Conservation (phyloP, 805 yeast genomes). For the Cyberlindnera japonica region DNA sequence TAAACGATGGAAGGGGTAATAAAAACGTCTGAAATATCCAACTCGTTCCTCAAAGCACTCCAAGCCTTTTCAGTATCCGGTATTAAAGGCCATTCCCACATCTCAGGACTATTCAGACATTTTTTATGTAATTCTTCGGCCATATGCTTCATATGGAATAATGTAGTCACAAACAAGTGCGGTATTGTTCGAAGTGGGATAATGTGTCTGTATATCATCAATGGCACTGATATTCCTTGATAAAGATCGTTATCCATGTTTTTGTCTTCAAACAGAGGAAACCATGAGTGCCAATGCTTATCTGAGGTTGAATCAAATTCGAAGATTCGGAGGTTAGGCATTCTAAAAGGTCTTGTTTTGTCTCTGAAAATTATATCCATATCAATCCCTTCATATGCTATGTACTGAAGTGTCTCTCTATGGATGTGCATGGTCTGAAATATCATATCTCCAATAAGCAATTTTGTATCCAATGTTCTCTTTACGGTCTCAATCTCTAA, state of each 20-base stretch:
- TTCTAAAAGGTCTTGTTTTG: background rate
- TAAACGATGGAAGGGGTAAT: too few relatives aligned
- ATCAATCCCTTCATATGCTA: constrained; percentile 1
- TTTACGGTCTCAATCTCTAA: background rate
- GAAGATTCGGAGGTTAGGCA: constrained; percentile 1
- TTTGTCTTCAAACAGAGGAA: background rate
- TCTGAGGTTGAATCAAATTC: constrained; percentile 1
- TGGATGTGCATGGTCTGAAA: background rate
- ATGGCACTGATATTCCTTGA: background rate
- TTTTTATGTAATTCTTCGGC: background rate
- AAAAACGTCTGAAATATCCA: too few relatives aligned
- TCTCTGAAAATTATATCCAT: background rate
- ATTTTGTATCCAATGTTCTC: background rate
- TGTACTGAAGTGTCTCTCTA: background rate
- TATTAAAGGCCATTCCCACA: background rate
- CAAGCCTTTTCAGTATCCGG: background rate
- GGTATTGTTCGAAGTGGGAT: too few relatives aligned
- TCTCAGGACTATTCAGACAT: background rate
- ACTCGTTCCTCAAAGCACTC: too few relatives aligned
- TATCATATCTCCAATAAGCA: constrained; percentile 1
- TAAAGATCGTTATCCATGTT: background rate
- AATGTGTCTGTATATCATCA: background rate
- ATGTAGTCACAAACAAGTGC: too few relatives aligned
- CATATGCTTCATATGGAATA: constrained; percentile 1
- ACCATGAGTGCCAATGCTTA: constrained; percentile 1